Base-by-base conservation (phyloP, 768 basidiomycete genomes). In the Tylopilus rubrobrunneus region DNA sequence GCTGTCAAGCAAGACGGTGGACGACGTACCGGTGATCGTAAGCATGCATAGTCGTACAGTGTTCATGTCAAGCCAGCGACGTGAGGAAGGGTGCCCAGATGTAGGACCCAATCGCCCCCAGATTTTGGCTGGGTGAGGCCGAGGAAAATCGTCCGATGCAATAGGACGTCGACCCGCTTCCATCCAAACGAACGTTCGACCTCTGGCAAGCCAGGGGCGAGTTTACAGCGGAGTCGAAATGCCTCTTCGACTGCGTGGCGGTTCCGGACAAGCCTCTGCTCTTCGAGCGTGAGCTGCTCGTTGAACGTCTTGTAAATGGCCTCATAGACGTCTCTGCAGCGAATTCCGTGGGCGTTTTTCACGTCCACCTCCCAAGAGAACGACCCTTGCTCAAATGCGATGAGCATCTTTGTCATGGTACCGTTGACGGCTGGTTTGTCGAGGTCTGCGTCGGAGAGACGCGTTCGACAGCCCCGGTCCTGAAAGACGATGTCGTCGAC, bases 251-350 rank as follows among this genome's bases (percentile, higher is more conserved):
- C 80, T 39, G 60, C 67, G 7, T 60, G 59, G 29, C 63, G 63
- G 40, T 62, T 50, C 41, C 52, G 53, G 52, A 69, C 60, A 23
- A 70, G 68, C 53, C 73, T 59, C 51, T 70, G 72, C 31, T 86
- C 83, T 33, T 74, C 70, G 23, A 61, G 59, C 1, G 77, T 76
- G 63, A 86, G 68, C 8, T 71, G 73, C 36, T 70, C 65, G 45
- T 75, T 66, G 55, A 78, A 81, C 6, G 74, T 67, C 41, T 78
- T 73, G 61, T 81, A 77, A 27, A 87, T 83, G 10, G 76, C 79
- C 50, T 76, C 66, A 62, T 85, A 83, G 33, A 87, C 75, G 48
- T 87, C 84, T 23, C 78, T 73, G 59, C 82, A 79, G 14, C 77
- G 69, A 51, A 86, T 71, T 12, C 78, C 78, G 40, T 65, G 65